Percentiles rank a stretch among this genome's conserved stretches.
phyloP scores from a whole-genome alignment of 2,329 filamentous ascomycete species.

The Nigrospora osmanthi region DNA sequence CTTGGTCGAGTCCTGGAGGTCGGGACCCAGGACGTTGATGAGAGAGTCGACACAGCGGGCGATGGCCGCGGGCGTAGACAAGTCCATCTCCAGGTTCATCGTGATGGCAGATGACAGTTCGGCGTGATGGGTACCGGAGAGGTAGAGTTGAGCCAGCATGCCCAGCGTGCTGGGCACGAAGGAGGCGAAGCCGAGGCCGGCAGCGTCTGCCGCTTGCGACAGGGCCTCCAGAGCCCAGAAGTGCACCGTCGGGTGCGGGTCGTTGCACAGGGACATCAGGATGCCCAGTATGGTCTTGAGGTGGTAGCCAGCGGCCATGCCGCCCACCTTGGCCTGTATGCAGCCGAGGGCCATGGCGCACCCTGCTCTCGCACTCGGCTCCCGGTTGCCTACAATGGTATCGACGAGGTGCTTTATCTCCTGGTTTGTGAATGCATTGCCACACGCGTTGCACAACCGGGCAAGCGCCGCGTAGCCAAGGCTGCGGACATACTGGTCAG shows the following conservation, averaged over 20 bases:
- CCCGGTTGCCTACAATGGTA: conserved; percentile 86
- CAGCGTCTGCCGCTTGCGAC: conserved; percentile 79
- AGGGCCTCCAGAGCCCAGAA: conserved; percentile 93
- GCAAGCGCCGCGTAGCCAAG: conserved; percentile 82
- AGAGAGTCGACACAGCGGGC: conserved; percentile 88
- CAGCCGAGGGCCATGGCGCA: conserved; percentile 90
- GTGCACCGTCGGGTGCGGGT: conserved; percentile 90
- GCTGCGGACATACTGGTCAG: conserved; percentile 78
- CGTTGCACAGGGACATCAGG: conserved; percentile 93
- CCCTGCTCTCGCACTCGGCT: conserved; percentile 86
- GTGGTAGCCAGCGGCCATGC: conserved; percentile 95
- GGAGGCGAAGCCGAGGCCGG: conserved; percentile 82
- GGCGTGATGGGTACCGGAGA: conserved; percentile 82
- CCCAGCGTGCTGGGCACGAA: conserved; percentile 88
- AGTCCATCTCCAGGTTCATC: conserved; percentile 83
- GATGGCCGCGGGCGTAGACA: conserved; percentile 75
- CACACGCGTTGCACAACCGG: conserved; percentile 74
- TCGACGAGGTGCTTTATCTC: conserved; percentile 91
- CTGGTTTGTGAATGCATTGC: conserved; percentile 78
- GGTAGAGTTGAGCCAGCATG: conserved; percentile 89
- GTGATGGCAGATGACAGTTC: conserved; percentile 73
- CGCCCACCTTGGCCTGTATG: conserved; percentile 91
- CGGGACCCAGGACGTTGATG: conserved; percentile 92
- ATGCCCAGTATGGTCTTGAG: conserved; percentile 96
- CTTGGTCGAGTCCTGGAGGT: conserved; percentile 86